Base-by-base conservation (phyloP, 2,329 filamentous ascomycete species). In the Phyllosticta paracitricarpa region DNA sequence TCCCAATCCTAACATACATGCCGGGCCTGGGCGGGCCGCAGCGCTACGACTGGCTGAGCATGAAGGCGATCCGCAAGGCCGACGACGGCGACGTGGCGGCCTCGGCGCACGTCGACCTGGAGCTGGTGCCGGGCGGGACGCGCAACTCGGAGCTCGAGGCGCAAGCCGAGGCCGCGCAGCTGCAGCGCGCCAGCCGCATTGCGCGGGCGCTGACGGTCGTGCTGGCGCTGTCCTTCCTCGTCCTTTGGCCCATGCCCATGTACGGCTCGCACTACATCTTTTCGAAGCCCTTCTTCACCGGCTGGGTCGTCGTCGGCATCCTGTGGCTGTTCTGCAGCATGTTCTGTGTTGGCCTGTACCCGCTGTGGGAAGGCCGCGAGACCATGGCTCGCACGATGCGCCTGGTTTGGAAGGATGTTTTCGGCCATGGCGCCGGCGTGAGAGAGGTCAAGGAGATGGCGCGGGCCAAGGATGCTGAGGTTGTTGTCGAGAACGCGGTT, bases 231-330 rank as follows among this genome's bases (percentile, higher is more conserved):
- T 81, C 84, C 0, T 78, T 96, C 61, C 77, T 96, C 0, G 80
- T 96, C 1, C 81, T 96, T 17, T 96, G 91, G 91, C 91, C 92
- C 0, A 93, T 96, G 82, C 91, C 91, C 1, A 86, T 96, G 84
- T 96, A 94, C 70, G 91, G 90, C 10, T 81, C 81, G 0, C 83
- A 83, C 0, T 96, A 96, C 71, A 82, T 96, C 59, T 95, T 94
- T 75, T 85, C 81, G 72, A 88, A 89, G 78, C 80, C 80, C 25
- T 94, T 94, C 78, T 94, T 93, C 75, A 89, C 88, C 0, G 89
- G 89, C 54, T 93, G 89, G 89, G 84, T 91, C 10, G 80, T 84
- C 1, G 70, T 73, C 7, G 71, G 71, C 19, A 89, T 94, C 60
- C 78, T 92, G 52, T 94, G 89, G 89, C 81, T 93, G 66, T 91